These are phyloP conservation scores for Penicillium robsamsonii DNA, from an alignment of 495 filamentous ascomycete species.

Conservation along the genomic window DNA sequence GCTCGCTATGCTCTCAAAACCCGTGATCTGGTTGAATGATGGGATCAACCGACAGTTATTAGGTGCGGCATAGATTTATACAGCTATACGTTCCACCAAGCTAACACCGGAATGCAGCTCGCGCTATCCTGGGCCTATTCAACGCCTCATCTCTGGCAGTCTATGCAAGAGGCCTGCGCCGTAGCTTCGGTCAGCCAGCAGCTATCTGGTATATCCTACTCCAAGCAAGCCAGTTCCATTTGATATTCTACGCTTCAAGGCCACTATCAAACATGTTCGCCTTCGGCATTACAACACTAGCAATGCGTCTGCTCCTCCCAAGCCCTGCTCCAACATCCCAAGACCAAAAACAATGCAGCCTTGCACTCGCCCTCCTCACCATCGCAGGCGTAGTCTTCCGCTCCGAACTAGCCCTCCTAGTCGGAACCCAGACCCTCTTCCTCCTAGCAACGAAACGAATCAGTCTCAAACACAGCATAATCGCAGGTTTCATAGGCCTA, in stretches of 20 bases:
- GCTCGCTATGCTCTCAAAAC: constrained; percentile 66
- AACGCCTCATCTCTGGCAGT: constrained; percentile 67
- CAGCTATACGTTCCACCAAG: background rate
- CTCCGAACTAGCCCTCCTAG: constrained; percentile 82
- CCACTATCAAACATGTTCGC: constrained; percentile 97
- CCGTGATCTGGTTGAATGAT: constrained; percentile 50
- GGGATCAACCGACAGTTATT: constrained; percentile 51
- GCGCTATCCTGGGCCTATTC: constrained; percentile 73
- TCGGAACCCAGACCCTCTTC: constrained; percentile 47
- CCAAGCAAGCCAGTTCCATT: constrained; percentile 85
- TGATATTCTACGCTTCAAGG: constrained; percentile 89
- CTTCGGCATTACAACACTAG: constrained; percentile 73
- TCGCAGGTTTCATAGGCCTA: constrained; percentile 66
- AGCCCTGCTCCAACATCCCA: constrained; percentile 31
- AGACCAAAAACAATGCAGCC: constrained; percentile 41
- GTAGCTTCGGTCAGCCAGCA: constrained; percentile 64
- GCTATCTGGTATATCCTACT: constrained; percentile 82
- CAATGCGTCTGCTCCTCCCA: constrained; percentile 69
- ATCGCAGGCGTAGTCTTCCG: constrained; percentile 85
- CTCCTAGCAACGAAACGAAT: constrained; percentile 57
- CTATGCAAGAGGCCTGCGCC: constrained; percentile 62
- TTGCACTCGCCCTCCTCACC: constrained; percentile 72
- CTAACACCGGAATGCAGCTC: constrained; percentile 48
- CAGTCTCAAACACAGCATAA: constrained; percentile 58
- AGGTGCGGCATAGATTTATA: constrained; percentile 31